phyloP scores from a whole-genome alignment of 495 filamentous ascomycete genomes.

The Penicillium bialowiezense region DNA sequence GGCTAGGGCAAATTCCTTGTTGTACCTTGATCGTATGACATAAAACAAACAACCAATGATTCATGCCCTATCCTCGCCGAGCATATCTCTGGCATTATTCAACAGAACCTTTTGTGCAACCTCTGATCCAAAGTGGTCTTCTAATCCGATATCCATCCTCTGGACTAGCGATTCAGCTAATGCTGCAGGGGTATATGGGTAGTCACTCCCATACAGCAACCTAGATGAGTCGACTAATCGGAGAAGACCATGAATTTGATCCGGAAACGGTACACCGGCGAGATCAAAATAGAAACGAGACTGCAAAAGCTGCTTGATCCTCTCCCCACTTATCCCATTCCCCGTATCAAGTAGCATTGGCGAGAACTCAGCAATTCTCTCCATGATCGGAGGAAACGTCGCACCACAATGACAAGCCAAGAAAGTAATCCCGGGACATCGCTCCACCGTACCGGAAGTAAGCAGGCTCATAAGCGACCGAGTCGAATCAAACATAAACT shows the following conservation, averaged over 20 bases:
- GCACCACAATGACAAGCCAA: constrained; percentile 51
- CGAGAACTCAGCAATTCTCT: constrained; percentile 39
- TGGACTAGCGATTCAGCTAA: constrained; percentile 5
- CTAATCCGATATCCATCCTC: constrained; percentile 12
- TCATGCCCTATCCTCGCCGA: background rate
- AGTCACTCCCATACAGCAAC: constrained; percentile 49
- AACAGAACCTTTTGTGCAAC: background rate
- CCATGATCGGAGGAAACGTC: constrained; percentile 41
- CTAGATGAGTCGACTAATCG: constrained; percentile 23
- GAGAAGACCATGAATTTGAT: constrained; percentile 37
- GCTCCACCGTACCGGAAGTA: constrained; percentile 40
- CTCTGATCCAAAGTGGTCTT: constrained; percentile 5
- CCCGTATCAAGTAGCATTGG: constrained; percentile 6
- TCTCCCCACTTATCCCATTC: constrained; percentile 9
- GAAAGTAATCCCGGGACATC: constrained; percentile 42
- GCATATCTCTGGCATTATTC: constrained; percentile 11
- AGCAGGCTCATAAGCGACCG: constrained; percentile 49
- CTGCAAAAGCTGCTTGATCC: constrained; percentile 26
- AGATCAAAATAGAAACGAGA: constrained; percentile 49
- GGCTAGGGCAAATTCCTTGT: too few relatives aligned
- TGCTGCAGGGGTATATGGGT: constrained; percentile 27
- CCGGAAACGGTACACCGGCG: constrained; percentile 49
- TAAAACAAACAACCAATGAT: too few relatives aligned
- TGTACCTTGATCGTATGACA: too few relatives aligned
- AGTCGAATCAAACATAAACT: constrained; percentile 57